Evolutionary conservation across 495 filamentous ascomycete species (phyloP), one percentile per base, ranked within the genome.

Genomic region (Polyplosphaeria fusca): DNA sequence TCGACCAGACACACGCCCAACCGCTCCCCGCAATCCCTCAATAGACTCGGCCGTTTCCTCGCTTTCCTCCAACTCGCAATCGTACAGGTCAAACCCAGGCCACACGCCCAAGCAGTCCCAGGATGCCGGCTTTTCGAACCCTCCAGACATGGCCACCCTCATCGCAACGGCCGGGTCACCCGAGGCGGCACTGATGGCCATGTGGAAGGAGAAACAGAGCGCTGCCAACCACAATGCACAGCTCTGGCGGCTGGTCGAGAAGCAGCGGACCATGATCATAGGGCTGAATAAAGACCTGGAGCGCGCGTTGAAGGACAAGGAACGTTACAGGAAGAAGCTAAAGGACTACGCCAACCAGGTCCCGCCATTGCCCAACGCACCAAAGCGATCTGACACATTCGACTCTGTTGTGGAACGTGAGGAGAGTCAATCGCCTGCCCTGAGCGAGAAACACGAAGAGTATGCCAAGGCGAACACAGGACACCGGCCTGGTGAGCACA

Each of bases 221-320:
- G 84, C 88, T 30, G 80, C 88, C 5, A 84, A 89, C 53, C 93
- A 96, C 62, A 97, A 97, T 69, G 77, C 86, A 14, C 92, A 97
- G 70, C 72, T 98, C 56, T 98, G 93, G 93, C 84, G 88, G 48
- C 73, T 98, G 43, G 91, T 98, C 23, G 91, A 97, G 69, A 97
- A 98, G 71, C 93, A 98, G 71, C 80, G 93, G 43, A 84, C 90
- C 0, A 87, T 98, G 79, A 91, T 98, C 28, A 65, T 96, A 23
- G 94, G 93, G 0, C 76, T 98, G 32, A 96, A 97, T 64, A 94
- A 93, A 70, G 93, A 98, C 66, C 77, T 98, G 22, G 91, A 96
- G 70, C 83, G 87, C 44, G 85, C 92, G 2, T 69, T 95, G 64
- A 95, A 95, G 68, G 93, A 96, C 60, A 97, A 96, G 70, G 93